A percentile compares a stretch with the other conserved stretches of the same genome.
phyloP scores from a whole-genome alignment of 176 grass and related monocot species.

The Oryza meyeriana region DNA sequence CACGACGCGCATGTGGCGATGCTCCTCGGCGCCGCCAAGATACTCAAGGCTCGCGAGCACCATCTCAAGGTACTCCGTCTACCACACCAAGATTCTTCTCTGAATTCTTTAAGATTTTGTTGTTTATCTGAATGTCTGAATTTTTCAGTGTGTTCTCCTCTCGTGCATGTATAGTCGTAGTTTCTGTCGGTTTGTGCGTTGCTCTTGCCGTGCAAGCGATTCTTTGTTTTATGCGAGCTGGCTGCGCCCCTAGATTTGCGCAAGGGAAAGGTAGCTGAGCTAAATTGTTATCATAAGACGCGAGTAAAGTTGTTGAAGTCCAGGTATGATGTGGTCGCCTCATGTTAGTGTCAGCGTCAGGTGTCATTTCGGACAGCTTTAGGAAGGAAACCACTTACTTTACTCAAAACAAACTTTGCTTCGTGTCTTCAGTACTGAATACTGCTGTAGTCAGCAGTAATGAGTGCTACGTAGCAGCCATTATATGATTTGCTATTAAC shows the following conservation, averaged over 20 bases:
- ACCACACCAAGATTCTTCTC: not conserved
- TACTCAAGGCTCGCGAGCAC: conserved; percentile 75
- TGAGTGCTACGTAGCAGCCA: not conserved
- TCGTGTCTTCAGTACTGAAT: not conserved
- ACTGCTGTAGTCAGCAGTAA: not conserved
- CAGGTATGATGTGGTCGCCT: not conserved
- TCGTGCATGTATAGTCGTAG: not conserved
- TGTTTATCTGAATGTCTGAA: not conserved
- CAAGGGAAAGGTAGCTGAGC: not conserved
- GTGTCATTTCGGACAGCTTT: not conserved
- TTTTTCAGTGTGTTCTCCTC: not conserved
- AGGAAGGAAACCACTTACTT: not conserved
- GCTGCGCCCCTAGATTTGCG: conserved; percentile 23
- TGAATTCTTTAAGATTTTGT: not conserved
- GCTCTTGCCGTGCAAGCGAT: conserved; percentile 23
- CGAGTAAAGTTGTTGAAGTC: not conserved
- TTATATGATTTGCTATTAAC: no score
- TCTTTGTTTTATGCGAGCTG: not conserved
- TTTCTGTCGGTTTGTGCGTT: not conserved
- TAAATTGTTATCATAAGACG: conserved; percentile 29
- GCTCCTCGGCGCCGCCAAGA: conserved; percentile 90
- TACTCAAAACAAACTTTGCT: not conserved
- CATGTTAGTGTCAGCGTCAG: not conserved
- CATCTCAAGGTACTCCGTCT: conserved; percentile 50
- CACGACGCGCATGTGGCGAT: conserved; percentile 98